phyloP scores from a whole-genome alignment of 192 early-diverging fungal species.

The Backusella westeae region DNA sequence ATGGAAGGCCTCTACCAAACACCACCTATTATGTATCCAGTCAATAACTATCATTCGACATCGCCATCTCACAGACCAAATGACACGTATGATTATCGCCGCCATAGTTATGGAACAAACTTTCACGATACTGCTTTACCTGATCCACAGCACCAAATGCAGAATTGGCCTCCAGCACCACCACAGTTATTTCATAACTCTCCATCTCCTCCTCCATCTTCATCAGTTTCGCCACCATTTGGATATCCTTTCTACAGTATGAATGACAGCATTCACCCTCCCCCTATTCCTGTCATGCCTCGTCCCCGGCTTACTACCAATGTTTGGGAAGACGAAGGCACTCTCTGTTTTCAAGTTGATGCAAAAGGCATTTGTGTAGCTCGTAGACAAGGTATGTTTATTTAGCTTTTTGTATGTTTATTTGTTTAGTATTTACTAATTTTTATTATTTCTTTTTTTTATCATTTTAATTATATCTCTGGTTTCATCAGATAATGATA shows the following conservation, averaged over 20 bases:
- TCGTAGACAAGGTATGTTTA: conserved; percentile 58
- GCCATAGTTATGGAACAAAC: not conserved
- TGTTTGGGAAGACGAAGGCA: conserved; percentile 81
- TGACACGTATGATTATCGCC: not conserved
- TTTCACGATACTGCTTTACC: not conserved
- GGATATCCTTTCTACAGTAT: not conserved
- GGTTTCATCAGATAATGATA: conserved; percentile 64
- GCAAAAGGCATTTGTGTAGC: conserved; percentile 77
- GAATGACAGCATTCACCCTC: not conserved
- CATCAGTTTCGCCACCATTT: not conserved
- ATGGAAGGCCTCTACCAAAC: conserved; percentile 2
- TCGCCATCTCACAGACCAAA: conserved; percentile 1
- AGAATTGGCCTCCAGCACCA: not conserved
- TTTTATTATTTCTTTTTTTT: conserved; percentile 17
- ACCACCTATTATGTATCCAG: not conserved
- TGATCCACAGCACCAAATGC: not conserved
- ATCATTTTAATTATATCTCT: not conserved
- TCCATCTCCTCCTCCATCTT: not conserved
- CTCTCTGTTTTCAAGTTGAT: conserved; percentile 79
- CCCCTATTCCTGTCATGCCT: not conserved
- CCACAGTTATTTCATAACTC: not conserved
- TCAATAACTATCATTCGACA: not conserved
- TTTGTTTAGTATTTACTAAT: conserved; percentile 13
- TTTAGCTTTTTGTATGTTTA: not conserved
- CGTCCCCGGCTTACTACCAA: conserved; percentile 62